These are phyloP conservation scores for Melampsora larici-populina DNA, from an alignment of 1,284 basidiomycete species.

Conservation along the genomic window DNA sequence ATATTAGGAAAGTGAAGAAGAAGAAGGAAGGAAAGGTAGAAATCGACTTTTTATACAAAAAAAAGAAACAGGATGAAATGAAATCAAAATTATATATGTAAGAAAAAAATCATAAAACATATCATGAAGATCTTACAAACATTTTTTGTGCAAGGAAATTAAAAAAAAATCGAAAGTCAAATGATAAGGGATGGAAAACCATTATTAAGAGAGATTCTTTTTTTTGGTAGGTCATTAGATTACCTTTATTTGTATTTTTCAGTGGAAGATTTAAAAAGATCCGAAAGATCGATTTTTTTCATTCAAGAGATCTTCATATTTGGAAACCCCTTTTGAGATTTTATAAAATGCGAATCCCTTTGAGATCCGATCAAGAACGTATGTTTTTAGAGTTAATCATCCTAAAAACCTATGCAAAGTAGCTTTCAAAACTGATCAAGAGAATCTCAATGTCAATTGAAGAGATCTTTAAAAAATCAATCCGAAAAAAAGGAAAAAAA, in stretches of 20 bases:
- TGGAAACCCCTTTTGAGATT: neutral
- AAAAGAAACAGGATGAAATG: too few relatives aligned
- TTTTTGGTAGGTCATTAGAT: neutral
- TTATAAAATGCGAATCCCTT: neutral
- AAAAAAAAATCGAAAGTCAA: too few relatives aligned
- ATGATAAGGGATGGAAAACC: neutral
- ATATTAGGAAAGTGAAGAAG: too few relatives aligned
- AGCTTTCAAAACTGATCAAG: slow-evolving; percentile 23
- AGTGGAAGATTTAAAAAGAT: neutral
- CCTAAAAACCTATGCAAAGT: slow-evolving; percentile 36
- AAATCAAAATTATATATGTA: too few relatives aligned
- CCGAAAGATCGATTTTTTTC: neutral
- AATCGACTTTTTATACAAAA: too few relatives aligned
- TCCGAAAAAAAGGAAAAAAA: neutral
- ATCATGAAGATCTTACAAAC: too few relatives aligned
- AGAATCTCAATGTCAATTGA: neutral
- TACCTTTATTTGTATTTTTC: neutral
- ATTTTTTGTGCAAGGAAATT: too few relatives aligned
- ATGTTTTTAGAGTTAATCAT: neutral
- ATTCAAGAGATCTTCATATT: neutral
- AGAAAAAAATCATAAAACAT: too few relatives aligned
- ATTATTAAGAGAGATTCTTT: neutral
- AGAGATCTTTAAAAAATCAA: neutral
- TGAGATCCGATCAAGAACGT: too few relatives aligned
- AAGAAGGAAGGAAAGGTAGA: too few relatives aligned